These are phyloP conservation scores for Halenospora varia DNA, from an alignment of 495 filamentous ascomycete species.

Conservation along the genomic window DNA sequence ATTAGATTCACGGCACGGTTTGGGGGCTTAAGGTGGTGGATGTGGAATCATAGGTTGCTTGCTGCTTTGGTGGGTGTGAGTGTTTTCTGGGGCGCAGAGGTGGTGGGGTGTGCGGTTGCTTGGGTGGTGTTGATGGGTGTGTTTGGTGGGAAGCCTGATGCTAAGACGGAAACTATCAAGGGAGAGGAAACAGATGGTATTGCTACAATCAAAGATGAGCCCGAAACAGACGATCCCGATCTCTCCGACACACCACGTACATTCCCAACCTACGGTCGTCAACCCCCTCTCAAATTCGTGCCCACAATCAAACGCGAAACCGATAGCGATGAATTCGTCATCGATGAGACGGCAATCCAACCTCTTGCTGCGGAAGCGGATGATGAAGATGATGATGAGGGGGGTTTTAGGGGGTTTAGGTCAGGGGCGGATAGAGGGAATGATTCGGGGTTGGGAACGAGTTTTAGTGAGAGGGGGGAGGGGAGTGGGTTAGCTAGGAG, in stretches of 20 bases:
- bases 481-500: conserved; percentile 19
- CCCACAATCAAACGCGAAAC: conserved; percentile 30
- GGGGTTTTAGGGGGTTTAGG: conserved; percentile 10
- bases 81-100: conserved; percentile 70
- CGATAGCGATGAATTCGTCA: conserved; percentile 23
- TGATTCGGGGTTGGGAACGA: conserved; percentile 45
- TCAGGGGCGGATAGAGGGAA: conserved; percentile 11
- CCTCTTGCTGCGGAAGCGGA: conserved; percentile 30
- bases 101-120: conserved; percentile 56
- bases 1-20: conserved; percentile 70
- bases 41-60: conserved; percentile 73
- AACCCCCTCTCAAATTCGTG: conserved; percentile 42
- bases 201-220: conserved; percentile 28
- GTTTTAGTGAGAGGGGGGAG: conserved; percentile 34
- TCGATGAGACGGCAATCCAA: conserved; percentile 26
- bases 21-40: conserved; percentile 73
- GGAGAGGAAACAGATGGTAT: conserved; percentile 13
- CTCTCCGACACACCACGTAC: conserved; percentile 43
- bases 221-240: conserved; percentile 25
- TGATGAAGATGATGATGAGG: conserved; percentile 33
- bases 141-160: conserved; percentile 13
- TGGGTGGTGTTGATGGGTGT: conserved; percentile 51
- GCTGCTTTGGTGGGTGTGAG: conserved; percentile 62
- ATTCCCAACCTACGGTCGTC: conserved; percentile 52
- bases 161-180: conserved; percentile 3